These are phyloP conservation scores for Solanum habrochaites DNA, from an alignment of 257 asterid species.

Conservation along the genomic window DNA sequence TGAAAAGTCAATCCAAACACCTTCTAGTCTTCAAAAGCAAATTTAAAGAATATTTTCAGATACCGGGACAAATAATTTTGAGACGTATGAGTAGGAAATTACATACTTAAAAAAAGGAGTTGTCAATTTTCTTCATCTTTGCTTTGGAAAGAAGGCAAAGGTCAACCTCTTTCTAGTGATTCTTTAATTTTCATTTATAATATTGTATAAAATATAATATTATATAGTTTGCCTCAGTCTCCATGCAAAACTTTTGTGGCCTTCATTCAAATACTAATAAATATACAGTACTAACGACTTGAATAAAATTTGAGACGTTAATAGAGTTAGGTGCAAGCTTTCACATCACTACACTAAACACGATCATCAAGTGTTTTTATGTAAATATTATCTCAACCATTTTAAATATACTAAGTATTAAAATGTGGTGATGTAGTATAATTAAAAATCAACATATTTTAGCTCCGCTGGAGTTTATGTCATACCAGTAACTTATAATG, in stretches of 20 bases:
- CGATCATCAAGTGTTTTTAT: not conserved
- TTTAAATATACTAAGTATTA: not conserved
- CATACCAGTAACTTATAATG: not conserved
- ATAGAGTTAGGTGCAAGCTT: not conserved
- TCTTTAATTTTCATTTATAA: not conserved
- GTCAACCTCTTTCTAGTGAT: not conserved
- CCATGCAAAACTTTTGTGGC: not conserved
- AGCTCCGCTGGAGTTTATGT: too few species aligned
- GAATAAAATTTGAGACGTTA: not conserved
- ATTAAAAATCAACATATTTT: not conserved
- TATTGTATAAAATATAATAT: not conserved
- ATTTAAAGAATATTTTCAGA: not conserved
- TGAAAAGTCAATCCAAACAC: too few species aligned
- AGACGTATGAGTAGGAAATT: not conserved
- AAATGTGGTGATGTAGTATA: not conserved
- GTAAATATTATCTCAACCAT: not conserved
- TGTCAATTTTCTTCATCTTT: not conserved
- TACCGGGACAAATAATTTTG: not conserved
- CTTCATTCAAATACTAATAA: not conserved
- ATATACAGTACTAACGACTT: not conserved
- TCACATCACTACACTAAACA: not conserved
- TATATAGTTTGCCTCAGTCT: not conserved
- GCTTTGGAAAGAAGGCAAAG: not conserved
- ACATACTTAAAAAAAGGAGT: not conserved
- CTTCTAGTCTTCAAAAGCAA: not conserved